Percentiles rank a stretch among this genome's conserved stretches.
These are phyloP conservation scores for Didymella pinodella DNA, from an alignment of 2,329 filamentous ascomycete genomes.

Conservation along the genomic window DNA sequence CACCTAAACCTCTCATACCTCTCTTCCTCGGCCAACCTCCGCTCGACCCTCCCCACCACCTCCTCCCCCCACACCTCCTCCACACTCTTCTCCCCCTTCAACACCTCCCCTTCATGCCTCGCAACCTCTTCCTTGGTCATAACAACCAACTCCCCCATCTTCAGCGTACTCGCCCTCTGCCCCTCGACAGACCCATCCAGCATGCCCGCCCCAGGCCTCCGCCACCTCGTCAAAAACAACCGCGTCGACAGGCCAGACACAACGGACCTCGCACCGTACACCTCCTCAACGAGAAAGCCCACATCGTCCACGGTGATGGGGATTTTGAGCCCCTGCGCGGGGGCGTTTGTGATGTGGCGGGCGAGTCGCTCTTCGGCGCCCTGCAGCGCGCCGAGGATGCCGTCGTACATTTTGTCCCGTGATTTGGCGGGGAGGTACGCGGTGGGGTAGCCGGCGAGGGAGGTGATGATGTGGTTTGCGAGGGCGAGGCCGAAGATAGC, in stretches of 20 bases:
- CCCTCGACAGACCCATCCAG: constrained; percentile 72
- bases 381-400: constrained; percentile 77
- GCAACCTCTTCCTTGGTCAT: constrained; percentile 92
- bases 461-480: constrained; percentile 91
- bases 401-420: constrained; percentile 91
- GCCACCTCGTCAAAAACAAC: constrained; percentile 82
- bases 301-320: constrained; percentile 82
- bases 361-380: constrained; percentile 79
- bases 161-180: constrained; percentile 77
- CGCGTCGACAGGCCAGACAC: constrained; percentile 83
- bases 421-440: constrained; percentile 84
- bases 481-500: constrained; percentile 91
- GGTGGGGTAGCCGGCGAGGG: constrained; percentile 81
- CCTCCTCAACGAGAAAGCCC: constrained; percentile 87
- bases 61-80: constrained; percentile 78
- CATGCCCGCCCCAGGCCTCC: constrained; percentile 67
- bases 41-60: constrained; percentile 72
- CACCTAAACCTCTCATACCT: constrained; percentile 60
- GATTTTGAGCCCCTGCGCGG: constrained; percentile 76
- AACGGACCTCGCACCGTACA: constrained; percentile 82
- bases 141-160: constrained; percentile 77
- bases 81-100: constrained; percentile 71
- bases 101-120: constrained; percentile 78
- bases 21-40: constrained; percentile 72
- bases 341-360: constrained; percentile 59